Percentiles rank a stretch among this genome's conserved stretches.
Conservation (phyloP, 2,329 filamentous ascomycete genomes). For the Monilinia aucupariae region DNA sequence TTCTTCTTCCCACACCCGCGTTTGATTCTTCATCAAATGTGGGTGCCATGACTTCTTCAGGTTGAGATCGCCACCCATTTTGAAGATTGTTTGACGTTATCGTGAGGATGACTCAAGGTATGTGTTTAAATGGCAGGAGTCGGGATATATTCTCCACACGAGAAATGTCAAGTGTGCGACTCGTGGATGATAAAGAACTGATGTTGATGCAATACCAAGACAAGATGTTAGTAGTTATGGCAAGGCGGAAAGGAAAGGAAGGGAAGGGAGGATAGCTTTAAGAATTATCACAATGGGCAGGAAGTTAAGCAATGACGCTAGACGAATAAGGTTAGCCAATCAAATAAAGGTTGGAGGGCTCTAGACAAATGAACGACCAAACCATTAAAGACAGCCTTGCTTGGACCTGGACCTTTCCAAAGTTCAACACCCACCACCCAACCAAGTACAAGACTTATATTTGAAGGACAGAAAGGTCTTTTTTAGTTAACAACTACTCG, state of each 20-base stretch:
- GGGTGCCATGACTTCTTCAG: conserved; percentile 96
- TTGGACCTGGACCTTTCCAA: conserved; percentile 2
- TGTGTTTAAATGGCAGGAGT: no score
- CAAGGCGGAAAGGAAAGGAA: no score
- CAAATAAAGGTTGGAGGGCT: conserved; percentile 3
- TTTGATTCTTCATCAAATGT: conserved; percentile 82
- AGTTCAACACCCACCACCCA: no score
- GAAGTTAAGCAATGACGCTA: background rate
- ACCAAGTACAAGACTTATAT: no score
- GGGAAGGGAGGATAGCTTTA: conserved; percentile 6
- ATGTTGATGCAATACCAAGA: no score
- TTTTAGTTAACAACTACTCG: no score
- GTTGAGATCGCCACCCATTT: conserved; percentile 92
- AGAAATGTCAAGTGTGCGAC: background rate
- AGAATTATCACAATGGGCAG: background rate
- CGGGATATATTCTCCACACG: no score
- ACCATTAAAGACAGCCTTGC: conserved; percentile 18
- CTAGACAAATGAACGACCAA: background rate
- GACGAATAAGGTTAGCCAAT: conserved; percentile 7
- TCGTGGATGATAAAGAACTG: background rate
- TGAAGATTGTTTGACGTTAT: conserved; percentile 37
- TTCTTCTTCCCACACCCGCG: conserved; percentile 84
- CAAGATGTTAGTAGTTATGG: no score
- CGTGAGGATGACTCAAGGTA: background rate
- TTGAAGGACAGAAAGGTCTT: no score